A percentile compares a stretch with the other conserved stretches of the same genome.
Evolutionary conservation across 1,284 basidiomycete genomes (phyloP).

Genomic region (Anthracocystis walkeri): DNA sequence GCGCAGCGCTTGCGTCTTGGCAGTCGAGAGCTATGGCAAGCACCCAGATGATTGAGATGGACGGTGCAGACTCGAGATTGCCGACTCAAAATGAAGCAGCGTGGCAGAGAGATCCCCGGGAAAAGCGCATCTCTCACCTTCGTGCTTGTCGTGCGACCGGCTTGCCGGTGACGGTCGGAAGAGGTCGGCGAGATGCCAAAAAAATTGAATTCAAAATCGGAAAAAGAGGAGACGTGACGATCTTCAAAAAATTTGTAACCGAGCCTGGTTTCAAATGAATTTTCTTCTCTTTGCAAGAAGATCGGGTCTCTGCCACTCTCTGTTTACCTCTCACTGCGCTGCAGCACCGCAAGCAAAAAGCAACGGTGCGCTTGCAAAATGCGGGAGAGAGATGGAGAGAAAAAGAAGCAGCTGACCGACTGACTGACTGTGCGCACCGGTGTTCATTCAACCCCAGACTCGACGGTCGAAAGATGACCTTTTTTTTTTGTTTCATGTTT

Average conservation of each 20-base stretch:
- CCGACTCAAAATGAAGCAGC: neutral
- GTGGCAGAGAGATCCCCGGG: conserved; percentile 11
- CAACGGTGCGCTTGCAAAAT: too few species aligned
- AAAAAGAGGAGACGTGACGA: too few species aligned
- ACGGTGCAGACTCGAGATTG: neutral
- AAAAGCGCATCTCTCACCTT: neutral
- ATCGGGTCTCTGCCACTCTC: conserved; percentile 13
- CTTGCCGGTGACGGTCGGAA: conserved; percentile 27
- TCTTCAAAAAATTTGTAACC: neutral
- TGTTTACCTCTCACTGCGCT: neutral
- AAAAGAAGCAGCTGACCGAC: too few species aligned
- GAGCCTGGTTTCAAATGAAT: neutral
- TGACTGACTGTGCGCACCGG: too few species aligned
- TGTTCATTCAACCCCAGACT: too few species aligned
- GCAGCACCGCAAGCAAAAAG: conserved; percentile 16
- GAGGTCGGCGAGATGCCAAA: conserved; percentile 21
- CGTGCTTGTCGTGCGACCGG: neutral
- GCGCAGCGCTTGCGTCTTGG: neutral
- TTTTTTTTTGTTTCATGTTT: neutral
- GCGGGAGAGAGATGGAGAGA: too few species aligned
- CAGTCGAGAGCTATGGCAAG: neutral
- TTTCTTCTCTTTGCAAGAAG: neutral
- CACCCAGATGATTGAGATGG: neutral
- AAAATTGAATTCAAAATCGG: neutral
- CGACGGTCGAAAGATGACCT: conserved; percentile 1